These are phyloP conservation scores for Macrolepiota dolichaula DNA, from an alignment of 768 basidiomycete species.

Conservation along the genomic window DNA sequence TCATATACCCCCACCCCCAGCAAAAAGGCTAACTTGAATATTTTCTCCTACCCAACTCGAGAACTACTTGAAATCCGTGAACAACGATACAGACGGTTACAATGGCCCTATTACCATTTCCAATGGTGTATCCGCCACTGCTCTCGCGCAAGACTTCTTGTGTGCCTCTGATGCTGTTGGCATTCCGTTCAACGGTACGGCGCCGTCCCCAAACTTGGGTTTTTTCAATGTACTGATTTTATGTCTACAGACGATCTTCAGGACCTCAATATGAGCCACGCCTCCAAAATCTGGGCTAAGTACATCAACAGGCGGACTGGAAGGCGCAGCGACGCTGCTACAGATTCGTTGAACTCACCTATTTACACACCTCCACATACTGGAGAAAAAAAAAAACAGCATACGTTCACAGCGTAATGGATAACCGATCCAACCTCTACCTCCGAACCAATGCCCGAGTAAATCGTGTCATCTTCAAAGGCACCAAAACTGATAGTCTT, in stretches of 20 bases:
- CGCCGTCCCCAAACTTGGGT: conserved; percentile 3
- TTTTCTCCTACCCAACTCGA: conserved; percentile 50
- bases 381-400: too few relatives aligned
- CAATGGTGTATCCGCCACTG: conserved; percentile 62
- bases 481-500: conserved; percentile 66
- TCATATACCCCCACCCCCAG: not conserved
- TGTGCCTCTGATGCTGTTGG: conserved; percentile 58
- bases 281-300: conserved; percentile 72
- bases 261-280: conserved; percentile 59
- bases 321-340: conserved; percentile 68
- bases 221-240: not conserved
- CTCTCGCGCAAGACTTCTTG: conserved; percentile 68
- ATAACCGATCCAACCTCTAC: conserved; percentile 63
- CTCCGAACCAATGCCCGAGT: conserved; percentile 66
- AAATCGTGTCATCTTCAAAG: conserved; percentile 69
- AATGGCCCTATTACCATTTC: conserved; percentile 73
- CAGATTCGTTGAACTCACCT: conserved; percentile 46
- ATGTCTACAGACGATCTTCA: conserved; percentile 59
- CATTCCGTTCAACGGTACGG: conserved; percentile 63
- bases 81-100: conserved; percentile 69
- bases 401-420: conserved; percentile 71
- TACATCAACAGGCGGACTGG: conserved; percentile 76
- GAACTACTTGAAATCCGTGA: conserved; percentile 72
- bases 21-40: too few relatives aligned
- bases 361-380: too few relatives aligned